These are phyloP conservation scores for Myxozyma neotropica DNA, from an alignment of 805 yeast species.

Conservation along the genomic window DNA sequence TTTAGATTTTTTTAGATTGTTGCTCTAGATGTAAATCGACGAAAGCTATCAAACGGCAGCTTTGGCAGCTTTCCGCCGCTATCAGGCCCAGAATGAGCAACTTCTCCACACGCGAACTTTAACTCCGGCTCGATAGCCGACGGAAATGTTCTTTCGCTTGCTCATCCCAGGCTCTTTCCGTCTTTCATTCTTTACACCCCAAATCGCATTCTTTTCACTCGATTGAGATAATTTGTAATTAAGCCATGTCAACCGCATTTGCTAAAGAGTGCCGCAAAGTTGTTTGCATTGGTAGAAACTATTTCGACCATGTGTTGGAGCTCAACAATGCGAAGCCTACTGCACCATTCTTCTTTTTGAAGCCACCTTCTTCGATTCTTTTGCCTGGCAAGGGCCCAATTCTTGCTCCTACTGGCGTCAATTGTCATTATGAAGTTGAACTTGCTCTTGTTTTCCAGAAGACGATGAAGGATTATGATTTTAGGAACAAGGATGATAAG, in stretches of 20 bases:
- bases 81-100: background rate
- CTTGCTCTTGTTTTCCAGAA: constrained; percentile 75
- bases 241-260: constrained; percentile 25
- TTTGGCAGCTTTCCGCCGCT: no score
- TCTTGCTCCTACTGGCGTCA: constrained; percentile 75
- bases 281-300: constrained; percentile 94
- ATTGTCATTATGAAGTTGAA: constrained; percentile 91
- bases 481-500: constrained; percentile 52
- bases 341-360: constrained; percentile 89
- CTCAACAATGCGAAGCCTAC: constrained; percentile 77
- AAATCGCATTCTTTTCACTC: no score
- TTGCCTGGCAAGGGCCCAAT: constrained; percentile 72
- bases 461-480: constrained; percentile 37
- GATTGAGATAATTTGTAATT: background rate
- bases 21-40: no score
- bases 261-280: constrained; percentile 53
- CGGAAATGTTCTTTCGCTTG: no score
- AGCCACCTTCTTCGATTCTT: constrained; percentile 81
- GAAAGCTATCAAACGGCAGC: no score
- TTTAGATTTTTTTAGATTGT: background rate
- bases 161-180: no score
- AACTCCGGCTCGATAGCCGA: no score
- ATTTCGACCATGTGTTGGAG: constrained; percentile 94
- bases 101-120: background rate
- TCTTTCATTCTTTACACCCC: no score